Percentiles rank a stretch among this genome's conserved stretches.
Conservation (phyloP, 2,329 filamentous ascomycete genomes). For the Rhinocladiella mackenziei region DNA sequence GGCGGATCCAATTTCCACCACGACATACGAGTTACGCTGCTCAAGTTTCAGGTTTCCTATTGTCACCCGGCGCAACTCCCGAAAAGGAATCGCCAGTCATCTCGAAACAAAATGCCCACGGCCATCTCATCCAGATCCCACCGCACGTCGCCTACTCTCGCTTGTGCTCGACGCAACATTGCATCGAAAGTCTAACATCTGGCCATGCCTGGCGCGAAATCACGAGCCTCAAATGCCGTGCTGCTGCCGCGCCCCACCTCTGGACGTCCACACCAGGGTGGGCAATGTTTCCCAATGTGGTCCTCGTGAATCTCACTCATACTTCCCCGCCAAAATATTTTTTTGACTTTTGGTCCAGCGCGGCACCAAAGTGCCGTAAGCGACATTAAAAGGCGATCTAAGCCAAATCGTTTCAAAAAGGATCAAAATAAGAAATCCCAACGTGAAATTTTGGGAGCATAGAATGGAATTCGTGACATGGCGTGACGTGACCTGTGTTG, state of each 20-base stretch:
- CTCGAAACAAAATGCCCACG: conserved; percentile 1
- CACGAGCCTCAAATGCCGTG: conserved; percentile 1
- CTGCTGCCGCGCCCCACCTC: not conserved
- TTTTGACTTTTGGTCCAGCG: conserved; percentile 2
- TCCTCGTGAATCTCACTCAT: conserved; percentile 3
- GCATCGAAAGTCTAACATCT: conserved; percentile 1
- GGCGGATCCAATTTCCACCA: conserved; percentile 15
- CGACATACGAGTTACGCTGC: conserved; percentile 3
- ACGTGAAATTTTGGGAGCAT: not conserved
- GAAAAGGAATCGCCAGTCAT: conserved; percentile 5
- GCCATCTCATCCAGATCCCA: too few relatives aligned
- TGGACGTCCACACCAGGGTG: not conserved
- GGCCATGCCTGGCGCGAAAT: conserved; percentile 2
- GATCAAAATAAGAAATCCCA: conserved; percentile 4
- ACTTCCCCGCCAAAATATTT: conserved; percentile 4
- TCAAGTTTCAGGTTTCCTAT: conserved; percentile 15
- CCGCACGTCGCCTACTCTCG: conserved; percentile 19
- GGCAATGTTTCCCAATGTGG: not conserved
- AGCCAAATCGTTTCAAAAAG: conserved; percentile 2
- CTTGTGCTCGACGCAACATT: conserved; percentile 12
- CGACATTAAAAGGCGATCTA: conserved; percentile 15
- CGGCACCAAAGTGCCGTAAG: conserved; percentile 7
- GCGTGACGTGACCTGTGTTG: conserved; percentile 4
- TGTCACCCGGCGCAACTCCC: conserved; percentile 20
- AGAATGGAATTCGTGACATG: conserved; percentile 6